Base-by-base conservation (phyloP, 345 rosid species). In the Acer yangbiense region DNA sequence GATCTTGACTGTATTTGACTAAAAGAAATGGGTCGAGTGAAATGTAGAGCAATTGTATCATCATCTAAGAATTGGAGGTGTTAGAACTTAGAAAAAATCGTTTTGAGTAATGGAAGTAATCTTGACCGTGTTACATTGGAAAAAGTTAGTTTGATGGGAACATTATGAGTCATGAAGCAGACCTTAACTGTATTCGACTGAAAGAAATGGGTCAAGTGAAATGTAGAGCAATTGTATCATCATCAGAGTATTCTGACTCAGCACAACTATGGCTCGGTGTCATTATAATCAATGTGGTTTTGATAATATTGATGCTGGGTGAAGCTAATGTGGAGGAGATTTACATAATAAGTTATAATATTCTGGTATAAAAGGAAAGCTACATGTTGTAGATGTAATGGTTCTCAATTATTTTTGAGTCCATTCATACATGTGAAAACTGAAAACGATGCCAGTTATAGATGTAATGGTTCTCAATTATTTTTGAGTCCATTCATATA, bases 161-260 rank as follows among this genome's bases (percentile, higher is more conserved):
- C 64, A n/a, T 18, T 60, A 18, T 60, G 64, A 60, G 27, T 60
- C 64, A 60, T 14, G 64, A 60, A 60, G 25, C 64, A 60, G 64
- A 60, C 12, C 27, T n/a, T 60, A 25, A 5, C 13, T 60, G 27
- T 18, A 60, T 58, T 58, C 2, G 63, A 58, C 63, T 58, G 20
- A 9, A 9, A 21, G 25, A 60, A 60, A 60, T 60, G 64, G 64
- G 23, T 60, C 11, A 65, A 14, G 35, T 23, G 68, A 65, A 65
- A 65, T 32, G 44, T 65, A 6, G 43, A 3, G 69, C 69, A 35
- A 16, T 65, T 12, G 41, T 16, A 27, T 27, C 41, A 65, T 65
- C 20, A 65, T 64, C n/a, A 27, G 68, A 64, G 39, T 41, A 25
- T 27, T 13, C 35, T 65, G 41, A 13, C 68, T 21, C 18, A 65